A percentile compares a stretch with the other conserved stretches of the same genome.
Conservation (phyloP, 2,329 filamentous ascomycete genomes). For the Aureobasidium sp. region DNA sequence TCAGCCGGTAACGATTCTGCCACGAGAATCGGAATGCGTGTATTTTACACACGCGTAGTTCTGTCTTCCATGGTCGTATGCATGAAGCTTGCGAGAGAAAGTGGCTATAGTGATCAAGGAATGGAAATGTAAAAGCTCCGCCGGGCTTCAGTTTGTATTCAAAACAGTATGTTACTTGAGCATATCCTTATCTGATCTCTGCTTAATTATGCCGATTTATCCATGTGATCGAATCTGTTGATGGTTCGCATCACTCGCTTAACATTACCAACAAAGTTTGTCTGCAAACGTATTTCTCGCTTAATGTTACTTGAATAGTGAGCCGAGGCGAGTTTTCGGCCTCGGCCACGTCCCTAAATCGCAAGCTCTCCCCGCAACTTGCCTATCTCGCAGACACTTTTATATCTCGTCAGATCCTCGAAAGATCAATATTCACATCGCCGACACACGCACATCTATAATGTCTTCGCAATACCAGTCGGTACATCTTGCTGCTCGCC, state of each 20-base stretch:
- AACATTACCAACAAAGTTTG: not conserved
- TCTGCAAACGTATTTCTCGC: not conserved
- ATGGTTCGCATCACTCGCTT: too few relatives aligned
- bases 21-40: too few relatives aligned
- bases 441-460: not conserved
- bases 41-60: too few relatives aligned
- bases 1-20: too few relatives aligned
- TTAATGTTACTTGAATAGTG: slow-evolving; percentile 11
- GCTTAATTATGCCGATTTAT: too few relatives aligned
- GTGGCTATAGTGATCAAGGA: too few relatives aligned
- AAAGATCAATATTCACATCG: not conserved
- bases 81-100: too few relatives aligned
- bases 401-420: not conserved
- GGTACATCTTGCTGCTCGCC: slow-evolving; percentile 22
- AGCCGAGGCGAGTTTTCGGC: slow-evolving; percentile 9
- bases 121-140: too few relatives aligned
- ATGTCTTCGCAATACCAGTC: slow-evolving; percentile 19
- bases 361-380: not conserved
- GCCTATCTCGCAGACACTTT: not conserved
- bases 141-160: too few relatives aligned
- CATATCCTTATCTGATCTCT: too few relatives aligned
- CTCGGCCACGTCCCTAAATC: not conserved
- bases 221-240: too few relatives aligned
- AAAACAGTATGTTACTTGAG: not conserved
- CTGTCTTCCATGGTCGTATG: too few relatives aligned